Evolutionary conservation across 805 yeast genomes (phyloP), one percentile per base, ranked within the genome.

Genomic region (Hanseniaspora hatyaiensis): DNA sequence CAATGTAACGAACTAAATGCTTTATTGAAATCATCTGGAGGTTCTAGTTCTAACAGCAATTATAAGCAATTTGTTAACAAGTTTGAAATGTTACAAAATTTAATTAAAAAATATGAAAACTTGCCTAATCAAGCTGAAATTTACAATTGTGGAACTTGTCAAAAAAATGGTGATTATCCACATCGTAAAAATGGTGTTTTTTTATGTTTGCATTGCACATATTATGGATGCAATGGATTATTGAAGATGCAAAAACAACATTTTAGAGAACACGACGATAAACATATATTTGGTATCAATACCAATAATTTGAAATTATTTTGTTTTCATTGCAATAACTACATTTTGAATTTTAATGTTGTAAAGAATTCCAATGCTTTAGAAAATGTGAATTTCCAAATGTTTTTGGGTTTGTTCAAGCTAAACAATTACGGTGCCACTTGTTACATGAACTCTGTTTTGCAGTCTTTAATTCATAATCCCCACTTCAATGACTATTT

Each of bases 381-480:
- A n/a, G 57, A 60, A 41, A 47, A 57, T 47, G 64, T 63, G 55
- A 59, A 31, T 53, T 52, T 16, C 50, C 54, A 8, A 50, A 40
- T 41, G 51, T 55, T 12, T 42, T 46, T 16, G 54, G 57, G 44
- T 53, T 62, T 16, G 29, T 51, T 18, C 37, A 58, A 24, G 56
- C 67, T 15, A 46, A 57, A 22, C 30, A 60, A 67, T 18, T 64
- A 55, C 72, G 99, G 99, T 0, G 83, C 98, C 0, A 92, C 98
- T 0, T 92, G 99, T 66, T 92, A 86, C 66, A 89, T 92, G 85
- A 83, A 95, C 55, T 82, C 89, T 31, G 77, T 88, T n/a, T 64
- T 92, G 34, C 99, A 92, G 65, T 77, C 94, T 0, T 65, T 89
- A 44, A 68, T 92, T 36, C 98, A 92, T 62, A 92, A 92, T 59